Conservation (phyloP, 2,329 filamentous ascomycete genomes). For the Juglanconis oblonga region DNA sequence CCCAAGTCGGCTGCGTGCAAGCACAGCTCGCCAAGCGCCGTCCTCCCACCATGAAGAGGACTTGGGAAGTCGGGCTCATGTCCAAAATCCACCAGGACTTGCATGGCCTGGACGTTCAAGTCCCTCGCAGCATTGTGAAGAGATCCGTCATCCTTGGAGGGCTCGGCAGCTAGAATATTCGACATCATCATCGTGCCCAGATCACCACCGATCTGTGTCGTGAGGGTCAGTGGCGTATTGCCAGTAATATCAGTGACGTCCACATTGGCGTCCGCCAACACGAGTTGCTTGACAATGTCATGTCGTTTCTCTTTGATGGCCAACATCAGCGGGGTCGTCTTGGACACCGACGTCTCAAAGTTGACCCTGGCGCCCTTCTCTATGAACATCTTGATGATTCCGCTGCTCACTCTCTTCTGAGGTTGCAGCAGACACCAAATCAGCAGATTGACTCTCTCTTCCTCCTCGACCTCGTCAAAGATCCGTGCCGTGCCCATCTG, state of each 20-base stretch:
- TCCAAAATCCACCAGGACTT: constrained; percentile 53
- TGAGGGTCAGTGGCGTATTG: constrained; percentile 59
- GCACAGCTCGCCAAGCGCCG: constrained; percentile 62
- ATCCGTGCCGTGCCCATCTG: constrained; percentile 44
- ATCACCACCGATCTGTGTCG: constrained; percentile 53
- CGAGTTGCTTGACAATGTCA: constrained; percentile 56
- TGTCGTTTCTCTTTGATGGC: constrained; percentile 53
- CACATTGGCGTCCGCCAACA: constrained; percentile 58
- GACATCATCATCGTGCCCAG: constrained; percentile 52
- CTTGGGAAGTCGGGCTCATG: constrained; percentile 66
- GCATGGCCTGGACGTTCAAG: constrained; percentile 55
- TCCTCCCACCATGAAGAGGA: constrained; percentile 58
- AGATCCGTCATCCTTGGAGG: constrained; percentile 61
- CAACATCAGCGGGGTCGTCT: constrained; percentile 56
- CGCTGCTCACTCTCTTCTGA: constrained; percentile 59
- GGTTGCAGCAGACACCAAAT: constrained; percentile 61
- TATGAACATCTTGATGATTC: constrained; percentile 56
- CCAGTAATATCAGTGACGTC: constrained; percentile 55
- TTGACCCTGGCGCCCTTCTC: constrained; percentile 54
- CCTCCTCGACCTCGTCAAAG: constrained; percentile 43
- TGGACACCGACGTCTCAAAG: constrained; percentile 49
- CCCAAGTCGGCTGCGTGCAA: constrained; percentile 48
- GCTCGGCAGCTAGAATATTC: constrained; percentile 52
- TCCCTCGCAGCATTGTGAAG: constrained; percentile 63
- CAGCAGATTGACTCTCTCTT: constrained; percentile 55